These are phyloP conservation scores for Ustilago vetiveriae DNA, from an alignment of 1,284 basidiomycete species.

Conservation along the genomic window DNA sequence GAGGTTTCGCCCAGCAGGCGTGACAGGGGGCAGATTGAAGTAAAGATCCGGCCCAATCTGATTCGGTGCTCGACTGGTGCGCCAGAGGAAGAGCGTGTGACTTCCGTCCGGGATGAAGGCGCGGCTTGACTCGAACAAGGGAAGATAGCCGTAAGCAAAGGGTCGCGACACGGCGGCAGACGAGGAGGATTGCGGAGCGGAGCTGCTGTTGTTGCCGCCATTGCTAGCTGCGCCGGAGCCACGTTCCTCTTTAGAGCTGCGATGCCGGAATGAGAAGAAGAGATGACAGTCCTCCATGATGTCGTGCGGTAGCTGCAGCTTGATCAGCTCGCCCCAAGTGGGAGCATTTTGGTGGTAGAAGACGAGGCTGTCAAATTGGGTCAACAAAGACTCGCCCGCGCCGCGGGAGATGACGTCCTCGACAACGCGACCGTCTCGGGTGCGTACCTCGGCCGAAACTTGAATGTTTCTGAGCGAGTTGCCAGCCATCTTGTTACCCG, in stretches of 20 bases:
- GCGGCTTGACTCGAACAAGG: slow-evolving; percentile 80
- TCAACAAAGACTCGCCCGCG: slow-evolving; percentile 81
- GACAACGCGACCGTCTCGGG: slow-evolving; percentile 77
- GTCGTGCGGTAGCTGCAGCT: slow-evolving; percentile 78
- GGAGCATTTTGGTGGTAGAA: slow-evolving; percentile 70
- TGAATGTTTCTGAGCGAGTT: slow-evolving; percentile 75
- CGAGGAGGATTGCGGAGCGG: slow-evolving; percentile 13
- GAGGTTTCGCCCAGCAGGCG: slow-evolving; percentile 73
- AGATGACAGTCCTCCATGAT: slow-evolving; percentile 84
- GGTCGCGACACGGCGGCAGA: slow-evolving; percentile 68
- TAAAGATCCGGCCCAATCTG: slow-evolving; percentile 73
- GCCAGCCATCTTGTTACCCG: slow-evolving; percentile 56
- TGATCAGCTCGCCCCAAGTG: slow-evolving; percentile 92
- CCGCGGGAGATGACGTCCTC: slow-evolving; percentile 83
- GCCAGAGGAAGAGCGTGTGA: slow-evolving; percentile 74
- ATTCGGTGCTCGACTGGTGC: slow-evolving; percentile 38
- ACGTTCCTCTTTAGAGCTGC: slow-evolving; percentile 70
- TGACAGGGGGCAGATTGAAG: slow-evolving; percentile 73
- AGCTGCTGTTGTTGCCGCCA: slow-evolving; percentile 6
- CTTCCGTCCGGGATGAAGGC: slow-evolving; percentile 91
- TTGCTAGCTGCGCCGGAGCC: slow-evolving; percentile 20
- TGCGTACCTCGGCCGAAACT: slow-evolving; percentile 87
- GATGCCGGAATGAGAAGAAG: slow-evolving; percentile 91
- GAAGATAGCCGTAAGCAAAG: slow-evolving; percentile 92
- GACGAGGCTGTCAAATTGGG: slow-evolving; percentile 87